Evolutionary conservation across 2,329 filamentous ascomycete species (phyloP).

Genomic region (Trichoderma koningiopsis): DNA sequence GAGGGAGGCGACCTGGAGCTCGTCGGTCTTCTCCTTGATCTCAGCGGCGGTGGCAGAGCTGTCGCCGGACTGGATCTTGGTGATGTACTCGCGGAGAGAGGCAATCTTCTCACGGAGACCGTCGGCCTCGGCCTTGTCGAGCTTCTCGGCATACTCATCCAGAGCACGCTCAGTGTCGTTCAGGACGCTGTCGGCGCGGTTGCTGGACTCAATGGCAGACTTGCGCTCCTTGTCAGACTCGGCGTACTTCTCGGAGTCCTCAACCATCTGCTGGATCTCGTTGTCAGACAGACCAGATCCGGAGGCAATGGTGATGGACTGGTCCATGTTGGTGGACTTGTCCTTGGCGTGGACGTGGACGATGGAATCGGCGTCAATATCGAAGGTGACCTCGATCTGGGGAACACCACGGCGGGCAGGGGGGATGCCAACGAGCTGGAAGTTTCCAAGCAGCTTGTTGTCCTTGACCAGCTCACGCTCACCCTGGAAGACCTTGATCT

Average conservation of each 20-base stretch:
- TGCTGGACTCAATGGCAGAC: slow-evolving; percentile 90
- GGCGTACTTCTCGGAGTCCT: slow-evolving; percentile 95
- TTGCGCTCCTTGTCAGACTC: slow-evolving; percentile 97
- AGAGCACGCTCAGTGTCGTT: slow-evolving; percentile 99
- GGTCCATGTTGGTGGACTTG: slow-evolving; percentile 99
- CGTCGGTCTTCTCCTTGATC: slow-evolving; percentile 98
- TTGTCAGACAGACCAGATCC: slow-evolving; percentile 93
- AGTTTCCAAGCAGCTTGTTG: slow-evolving; percentile 99
- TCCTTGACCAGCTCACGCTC: slow-evolving; percentile 98
- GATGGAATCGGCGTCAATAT: slow-evolving; percentile 97
- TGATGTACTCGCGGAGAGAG: slow-evolving; percentile 81
- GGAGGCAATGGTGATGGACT: slow-evolving; percentile 98
- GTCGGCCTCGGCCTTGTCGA: slow-evolving; percentile 95
- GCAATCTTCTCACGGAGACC: slow-evolving; percentile 92
- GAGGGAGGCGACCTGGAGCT: slow-evolving; percentile 92
- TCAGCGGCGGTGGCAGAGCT: slow-evolving; percentile 81
- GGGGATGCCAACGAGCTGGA: slow-evolving; percentile 97
- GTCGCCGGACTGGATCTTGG: slow-evolving; percentile 94
- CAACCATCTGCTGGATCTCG: slow-evolving; percentile 97
- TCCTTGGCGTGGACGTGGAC: slow-evolving; percentile 98
- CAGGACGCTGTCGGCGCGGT: slow-evolving; percentile 92
- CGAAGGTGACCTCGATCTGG: slow-evolving; percentile 97
- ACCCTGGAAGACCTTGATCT: slow-evolving; percentile 99
- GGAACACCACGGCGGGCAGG: slow-evolving; percentile 95
- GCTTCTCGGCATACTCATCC: slow-evolving; percentile 92